These are phyloP conservation scores for Rasamsonia emersonii DNA, from an alignment of 2,329 filamentous ascomycete species.

Conservation along the genomic window DNA sequence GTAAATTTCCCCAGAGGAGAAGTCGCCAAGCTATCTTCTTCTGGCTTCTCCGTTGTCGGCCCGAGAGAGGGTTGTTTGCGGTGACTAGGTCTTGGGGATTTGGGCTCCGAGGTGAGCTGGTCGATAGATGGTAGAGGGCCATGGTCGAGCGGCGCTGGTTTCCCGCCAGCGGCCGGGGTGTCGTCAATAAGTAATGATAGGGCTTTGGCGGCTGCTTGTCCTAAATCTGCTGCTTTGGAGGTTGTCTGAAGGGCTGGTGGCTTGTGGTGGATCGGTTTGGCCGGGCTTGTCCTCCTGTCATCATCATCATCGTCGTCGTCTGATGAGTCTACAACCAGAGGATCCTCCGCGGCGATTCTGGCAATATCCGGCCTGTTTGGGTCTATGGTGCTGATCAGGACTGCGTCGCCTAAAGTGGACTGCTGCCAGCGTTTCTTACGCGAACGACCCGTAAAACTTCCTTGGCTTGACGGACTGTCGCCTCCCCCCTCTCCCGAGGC, in stretches of 20 bases:
- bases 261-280: conserved; percentile 14
- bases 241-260: neutral
- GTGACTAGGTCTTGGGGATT: conserved; percentile 3
- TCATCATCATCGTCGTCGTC: conserved; percentile 32
- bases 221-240: too few species aligned
- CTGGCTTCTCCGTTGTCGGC: neutral
- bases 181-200: conserved; percentile 2
- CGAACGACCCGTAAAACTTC: conserved; percentile 23
- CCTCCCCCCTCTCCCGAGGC: conserved; percentile 14
- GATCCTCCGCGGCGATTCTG: conserved; percentile 44
- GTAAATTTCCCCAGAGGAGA: conserved; percentile 25
- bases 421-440: conserved; percentile 24
- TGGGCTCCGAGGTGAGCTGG: conserved; percentile 3
- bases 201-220: conserved; percentile 1
- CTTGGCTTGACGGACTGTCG: conserved; percentile 18
- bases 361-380: conserved; percentile 60
- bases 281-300: conserved; percentile 4
- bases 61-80: neutral
- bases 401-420: conserved; percentile 50
- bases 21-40: conserved; percentile 16
- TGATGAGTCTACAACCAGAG: conserved; percentile 40
- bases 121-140: conserved; percentile 5
- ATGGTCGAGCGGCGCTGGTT: neutral
- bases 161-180: too few species aligned
- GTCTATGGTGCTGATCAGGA: conserved; percentile 58